Conservation (phyloP, 2,329 filamentous ascomycete species). For the Ploettnerulaceae sp. region DNA sequence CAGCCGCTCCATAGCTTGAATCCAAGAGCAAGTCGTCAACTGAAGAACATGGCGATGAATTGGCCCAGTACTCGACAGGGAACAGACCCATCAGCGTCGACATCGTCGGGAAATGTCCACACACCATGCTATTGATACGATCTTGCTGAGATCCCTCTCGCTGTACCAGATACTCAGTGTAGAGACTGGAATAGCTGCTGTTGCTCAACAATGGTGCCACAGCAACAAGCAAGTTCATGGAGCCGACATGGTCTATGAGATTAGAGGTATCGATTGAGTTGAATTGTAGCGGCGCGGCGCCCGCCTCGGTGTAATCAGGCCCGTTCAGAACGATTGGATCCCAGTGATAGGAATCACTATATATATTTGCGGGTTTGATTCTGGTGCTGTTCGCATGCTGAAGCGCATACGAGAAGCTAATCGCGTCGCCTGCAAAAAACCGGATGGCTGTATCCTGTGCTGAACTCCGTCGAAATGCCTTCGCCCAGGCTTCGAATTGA, state of each 20-base stretch:
- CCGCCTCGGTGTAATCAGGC: not conserved
- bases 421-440: conserved; percentile 16
- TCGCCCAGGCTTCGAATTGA: conserved; percentile 6
- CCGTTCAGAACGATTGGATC: conserved; percentile 4
- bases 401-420: conserved; percentile 15
- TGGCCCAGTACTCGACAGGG: conserved; percentile 13
- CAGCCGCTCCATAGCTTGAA: not conserved
- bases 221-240: conserved; percentile 15
- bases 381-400: conserved; percentile 1
- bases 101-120: conserved; percentile 13
- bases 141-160: not conserved
- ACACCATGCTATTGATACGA: conserved; percentile 2
- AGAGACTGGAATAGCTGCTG: conserved; percentile 6
- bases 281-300: conserved; percentile 4
- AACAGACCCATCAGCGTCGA: conserved; percentile 12
- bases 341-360: not conserved
- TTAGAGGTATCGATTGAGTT: conserved; percentile 18
- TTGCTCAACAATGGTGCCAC: conserved; percentile 10
- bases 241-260: conserved; percentile 13
- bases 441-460: not conserved
- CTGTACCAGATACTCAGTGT: conserved; percentile 10
- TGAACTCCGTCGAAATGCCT: conserved; percentile 4
- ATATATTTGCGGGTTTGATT: not conserved
- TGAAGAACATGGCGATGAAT: conserved; percentile 1
- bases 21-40: conserved; percentile 5